Percentiles rank a stretch among this genome's conserved stretches.
Evolutionary conservation across 169 alveolate genomes (phyloP).

Genomic region (Plasmodium berghei): DNA sequence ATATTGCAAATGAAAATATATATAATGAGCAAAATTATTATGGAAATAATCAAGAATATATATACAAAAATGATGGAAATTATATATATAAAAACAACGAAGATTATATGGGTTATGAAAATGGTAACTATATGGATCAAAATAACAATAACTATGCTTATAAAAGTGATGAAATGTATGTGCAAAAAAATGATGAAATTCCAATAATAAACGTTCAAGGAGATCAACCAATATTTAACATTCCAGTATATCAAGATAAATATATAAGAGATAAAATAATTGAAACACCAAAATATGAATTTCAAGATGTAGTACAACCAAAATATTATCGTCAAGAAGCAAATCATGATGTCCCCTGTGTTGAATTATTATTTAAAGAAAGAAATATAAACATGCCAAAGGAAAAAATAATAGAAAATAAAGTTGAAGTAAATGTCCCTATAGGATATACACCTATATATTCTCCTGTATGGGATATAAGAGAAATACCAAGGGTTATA

Average conservation of each 20-base stretch:
- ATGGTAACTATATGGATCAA: too few species aligned
- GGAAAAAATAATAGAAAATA: slow-evolving; percentile 82
- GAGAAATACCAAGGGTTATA: slow-evolving; percentile 89
- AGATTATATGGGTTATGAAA: too few species aligned
- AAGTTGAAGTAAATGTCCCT: slow-evolving; percentile 86
- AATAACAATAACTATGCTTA: slow-evolving; percentile 10
- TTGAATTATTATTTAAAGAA: slow-evolving; percentile 86
- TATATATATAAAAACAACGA: slow-evolving; percentile 68
- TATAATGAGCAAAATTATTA: slow-evolving; percentile 7
- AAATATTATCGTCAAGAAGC: slow-evolving; percentile 87
- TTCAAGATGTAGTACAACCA: slow-evolving; percentile 87
- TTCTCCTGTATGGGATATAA: slow-evolving; percentile 89
- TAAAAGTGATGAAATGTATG: slow-evolving; percentile 16
- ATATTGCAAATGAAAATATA: slow-evolving; percentile 25
- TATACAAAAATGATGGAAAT: slow-evolving; percentile 10
- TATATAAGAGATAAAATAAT: slow-evolving; percentile 87
- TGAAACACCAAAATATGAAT: slow-evolving; percentile 86
- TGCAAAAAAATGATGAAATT: slow-evolving; percentile 81
- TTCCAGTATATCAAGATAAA: slow-evolving; percentile 89
- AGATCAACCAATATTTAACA: slow-evolving; percentile 89
- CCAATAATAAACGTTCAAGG: slow-evolving; percentile 86
- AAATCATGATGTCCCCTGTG: slow-evolving; percentile 89
- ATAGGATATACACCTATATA: slow-evolving; percentile 89
- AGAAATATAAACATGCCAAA: slow-evolving; percentile 82
- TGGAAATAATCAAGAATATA: slow-evolving; percentile 6